Evolutionary conservation across 768 basidiomycete species (phyloP), one percentile per base, ranked within the genome.

Genomic region (Amanita fuliginea): DNA sequence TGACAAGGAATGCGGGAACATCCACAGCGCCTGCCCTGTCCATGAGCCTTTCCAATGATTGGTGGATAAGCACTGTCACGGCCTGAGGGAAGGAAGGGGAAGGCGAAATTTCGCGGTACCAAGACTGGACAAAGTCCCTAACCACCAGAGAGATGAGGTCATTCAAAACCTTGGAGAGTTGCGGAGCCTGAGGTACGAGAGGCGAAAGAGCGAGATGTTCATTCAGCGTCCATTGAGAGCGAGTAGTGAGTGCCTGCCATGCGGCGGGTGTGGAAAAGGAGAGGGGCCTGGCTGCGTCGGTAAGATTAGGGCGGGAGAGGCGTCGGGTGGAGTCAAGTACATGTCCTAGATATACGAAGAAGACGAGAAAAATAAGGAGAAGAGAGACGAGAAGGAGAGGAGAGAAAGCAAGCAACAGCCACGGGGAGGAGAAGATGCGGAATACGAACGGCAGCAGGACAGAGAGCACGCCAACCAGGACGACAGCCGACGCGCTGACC

Each of bases 231-330:
- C 92, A 95, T 63, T 86, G 81, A n/a, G 88, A 88, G 28, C 92
- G 80, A 40, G 79, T 91, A 45, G 88, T 71, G 42, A 90, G 86
- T 0, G 84, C 91, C 59, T 93, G 88, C 93, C 93, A 96, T 28
- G 92, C 93, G 50, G 93, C 90, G 21, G 91, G 89, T 2, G 91
- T 91, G 3, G 90, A 89, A 69, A 96, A 95, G 2, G 79, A 76
- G 42, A 93, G 73, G 0, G 88, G 88, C 32, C 80, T 77, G 14
- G 88, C 81, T 0, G 83, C 79, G 50, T 69, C 66, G 8, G 66
- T 64, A n/a, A 82, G 67, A 37, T 64, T 64, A 36, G 71, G 67
- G n/a, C 49, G 55, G 9, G 55, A 51, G 1, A 54, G 55, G 24
- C 65, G 58, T 21, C 60, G 55, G 28, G 60, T 72, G 6, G 70